Base-by-base conservation (phyloP, 129 eudicot genomes). In the Saposhnikovia divaricata region DNA sequence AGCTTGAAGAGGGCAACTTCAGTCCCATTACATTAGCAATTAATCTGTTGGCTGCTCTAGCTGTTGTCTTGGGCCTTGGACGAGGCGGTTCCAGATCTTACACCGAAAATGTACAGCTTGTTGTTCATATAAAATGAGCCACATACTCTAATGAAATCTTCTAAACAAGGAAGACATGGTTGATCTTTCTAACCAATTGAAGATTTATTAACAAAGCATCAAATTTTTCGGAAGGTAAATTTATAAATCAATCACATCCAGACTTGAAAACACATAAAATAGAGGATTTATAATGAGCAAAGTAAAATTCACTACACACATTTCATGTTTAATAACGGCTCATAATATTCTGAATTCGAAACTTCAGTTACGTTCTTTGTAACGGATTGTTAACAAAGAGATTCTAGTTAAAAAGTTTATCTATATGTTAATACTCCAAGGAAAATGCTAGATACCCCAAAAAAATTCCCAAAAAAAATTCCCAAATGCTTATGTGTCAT, bases 41-140 rank as follows among this genome's bases (percentile, higher is more conserved):
- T 69, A 95, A 79, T 83, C 99, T 89, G 77, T 88, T 90, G 2
- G 99, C 99, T 12, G 99, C 88, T 87, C 97, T 91, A 57, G 96
- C 93, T 71, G 99, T 92, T 79, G 96, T 92, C 85, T 87, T 83
- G 0, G 99, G 99, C 86, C 99, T 85, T 75, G 78, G 90, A 47
- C 90, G 86, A 68, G 98, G 97, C 27, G 98, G 98, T 69, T 95
- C 97, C 85, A 95, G 80, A 82, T 95, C 99, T 95, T 89, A 37
- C 77, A 37, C 53, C 71, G 79, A 16, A 53, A 4, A 3, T 5
- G 34, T 43, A 85, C 98, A 89, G 19, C n/a, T n/a, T n/a, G n/a
- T n/a, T n/a, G 14, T 4, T 65, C 72, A 65, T 8, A 66, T 25
- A 68, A 4, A 14, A 14, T 44, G 43, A 19, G 15, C 75, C 25